Evolutionary conservation across 768 basidiomycete species (phyloP).

Genomic region (Saitozyma podzolica): DNA sequence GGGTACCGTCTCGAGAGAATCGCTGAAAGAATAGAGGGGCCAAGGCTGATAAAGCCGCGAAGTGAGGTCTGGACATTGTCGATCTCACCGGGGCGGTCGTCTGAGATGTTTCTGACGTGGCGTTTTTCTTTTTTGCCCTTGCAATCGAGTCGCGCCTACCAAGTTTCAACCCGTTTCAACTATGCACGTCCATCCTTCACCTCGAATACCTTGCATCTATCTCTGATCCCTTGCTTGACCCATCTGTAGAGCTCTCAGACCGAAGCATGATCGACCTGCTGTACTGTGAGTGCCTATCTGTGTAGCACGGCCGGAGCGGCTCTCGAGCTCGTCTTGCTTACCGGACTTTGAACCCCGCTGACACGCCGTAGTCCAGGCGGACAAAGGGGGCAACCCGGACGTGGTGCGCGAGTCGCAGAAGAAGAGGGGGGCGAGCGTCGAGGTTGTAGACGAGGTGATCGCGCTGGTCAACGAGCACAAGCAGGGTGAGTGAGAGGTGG

Average conservation of each 20-base stretch:
- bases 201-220: too few species aligned
- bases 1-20: too few species aligned
- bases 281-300: slow-evolving; percentile 14
- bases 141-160: too few species aligned
- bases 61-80: too few species aligned
- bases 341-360: background rate
- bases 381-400: slow-evolving; percentile 79
- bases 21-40: too few species aligned
- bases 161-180: too few species aligned
- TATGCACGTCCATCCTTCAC: too few species aligned
- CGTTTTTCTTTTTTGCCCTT: too few species aligned
- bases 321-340: background rate
- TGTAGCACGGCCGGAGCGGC: too few species aligned
- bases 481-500: slow-evolving; percentile 65
- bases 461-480: slow-evolving; percentile 91
- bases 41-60: too few species aligned
- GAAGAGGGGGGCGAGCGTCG: slow-evolving; percentile 83
- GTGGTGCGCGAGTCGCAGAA: slow-evolving; percentile 88
- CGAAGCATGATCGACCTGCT: slow-evolving; percentile 23
- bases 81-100: too few species aligned
- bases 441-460: slow-evolving; percentile 91
- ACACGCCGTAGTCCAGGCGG: slow-evolving; percentile 41
- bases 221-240: background rate
- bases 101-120: too few species aligned
- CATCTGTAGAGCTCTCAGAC: background rate